Evolutionary conservation across 2,329 filamentous ascomycete genomes (phyloP), one percentile per base, ranked within the genome.

Genomic region (Sarocladiaceae sp.): DNA sequence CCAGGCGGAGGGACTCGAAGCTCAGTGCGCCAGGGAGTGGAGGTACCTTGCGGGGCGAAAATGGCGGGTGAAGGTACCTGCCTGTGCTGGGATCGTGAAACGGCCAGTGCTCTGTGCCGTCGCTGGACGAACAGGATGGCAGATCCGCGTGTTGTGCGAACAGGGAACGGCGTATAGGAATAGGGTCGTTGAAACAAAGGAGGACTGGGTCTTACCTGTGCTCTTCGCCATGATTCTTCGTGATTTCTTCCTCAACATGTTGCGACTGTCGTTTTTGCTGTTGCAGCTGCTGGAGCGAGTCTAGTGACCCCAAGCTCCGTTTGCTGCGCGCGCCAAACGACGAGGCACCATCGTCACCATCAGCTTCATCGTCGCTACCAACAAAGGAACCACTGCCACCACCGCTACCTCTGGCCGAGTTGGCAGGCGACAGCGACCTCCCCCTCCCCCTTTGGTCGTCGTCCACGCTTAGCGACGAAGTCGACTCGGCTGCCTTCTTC

Each of bases 401-500:
- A n/a, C n/a, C 19, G 23, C 40, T 43, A n/a, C 40, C 29, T 21
- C 23, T 18, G 6, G 10, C 40, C 16, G 40, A 42, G 13, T 11
- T 27, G 10, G 40, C 40, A 33, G 40, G 40, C 18, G 40, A 43
- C 18, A 32, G 12, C 5, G 40, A 43, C 27, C 40, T 20, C 6
- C 40, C 40, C 3, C 40, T 21, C 10, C 4, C 40, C 6, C 40
- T 43, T 13, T 33, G 16, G n/a, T 33, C 49, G 42, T 50, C 55
- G 46, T 53, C 49, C 27, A 32, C 40, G 40, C 26, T 27, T 3
- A 43, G 40, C 10, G 40, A 43, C 3, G 40, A 32, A 24, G n/a
- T 32, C 5, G 40, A 43, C 13, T 43, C 40, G 15, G 16, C 50
- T 12, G 70, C 68, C 37, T 58, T 58, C 42, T 66, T 61, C 45